Base-by-base conservation (phyloP, 495 filamentous ascomycete species). In the Daldinia childiae region DNA sequence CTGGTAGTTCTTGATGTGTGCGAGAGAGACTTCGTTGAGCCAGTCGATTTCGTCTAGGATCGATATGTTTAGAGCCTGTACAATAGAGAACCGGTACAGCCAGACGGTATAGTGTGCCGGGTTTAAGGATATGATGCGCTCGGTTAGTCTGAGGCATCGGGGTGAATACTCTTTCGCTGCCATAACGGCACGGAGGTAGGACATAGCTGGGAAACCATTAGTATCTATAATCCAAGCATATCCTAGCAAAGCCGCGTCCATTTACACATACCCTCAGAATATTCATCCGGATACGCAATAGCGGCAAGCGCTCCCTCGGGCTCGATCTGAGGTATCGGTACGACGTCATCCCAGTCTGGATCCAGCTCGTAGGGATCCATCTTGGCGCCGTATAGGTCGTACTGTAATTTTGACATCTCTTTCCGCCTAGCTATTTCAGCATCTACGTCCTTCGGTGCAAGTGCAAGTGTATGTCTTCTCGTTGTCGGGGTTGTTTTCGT, bases 21-120 rank as follows among this genome's bases (percentile, higher is more conserved):
- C 86, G 48, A 97, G 81, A 4, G 95, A 90, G 17, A 97, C 86
- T 2, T 85, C 82, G 75, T 97, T 97, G 24, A 99, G 80, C 93
- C 94, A 99, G 43, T 85, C 82, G 26, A 97, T 79, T 77, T 99
- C 95, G 64, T 90, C 84, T 0, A 76, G 76, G 57, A 98, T 85
- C 66, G 91, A 84, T 55, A 88, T 85, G 2, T 87, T 77, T 26
- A 97, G 78, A 2, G 87, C 86, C 67, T 91, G 87, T 29, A 99
- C 75, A 38, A 87, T 91, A 69, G 90, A 87, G 38, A 93, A 92
- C 63, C 95, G 90, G 83, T 97, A 99, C 41, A 99, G 89, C 95
- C 95, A 99, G 62, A 98, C 93, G 6, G 96, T 99, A 82, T 99
- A 99, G 79, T 98, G 96, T 9, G 95, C 93, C 6, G 95, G 93